Percentiles rank a stretch among this genome's conserved stretches.
phyloP scores from a whole-genome alignment of 257 asterid species.

The Haberlea rhodopensis region DNA sequence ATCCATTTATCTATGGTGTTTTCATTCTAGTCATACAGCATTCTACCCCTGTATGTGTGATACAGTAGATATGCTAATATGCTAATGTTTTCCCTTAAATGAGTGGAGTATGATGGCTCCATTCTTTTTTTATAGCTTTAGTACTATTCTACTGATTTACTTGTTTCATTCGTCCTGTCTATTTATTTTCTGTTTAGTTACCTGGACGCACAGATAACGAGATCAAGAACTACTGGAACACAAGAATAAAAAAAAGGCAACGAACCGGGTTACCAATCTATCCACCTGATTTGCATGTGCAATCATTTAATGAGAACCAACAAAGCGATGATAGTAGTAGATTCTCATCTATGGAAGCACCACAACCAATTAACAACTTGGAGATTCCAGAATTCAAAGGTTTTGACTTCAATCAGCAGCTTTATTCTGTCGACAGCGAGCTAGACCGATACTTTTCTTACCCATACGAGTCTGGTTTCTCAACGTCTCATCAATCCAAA shows the following conservation, averaged over 20 bases:
- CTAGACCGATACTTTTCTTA: conserved; percentile 28
- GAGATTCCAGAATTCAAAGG: conserved; percentile 48
- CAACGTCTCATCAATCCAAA: conserved; percentile 40
- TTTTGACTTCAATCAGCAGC: conserved; percentile 31
- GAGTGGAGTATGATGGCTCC: neutral
- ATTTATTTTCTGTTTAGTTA: conserved; percentile 28
- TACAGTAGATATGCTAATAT: neutral
- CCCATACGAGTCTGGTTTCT: conserved; percentile 23
- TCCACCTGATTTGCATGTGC: conserved; percentile 42
- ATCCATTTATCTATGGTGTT: neutral
- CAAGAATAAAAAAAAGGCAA: conserved; percentile 53
- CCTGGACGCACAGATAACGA: conserved; percentile 71
- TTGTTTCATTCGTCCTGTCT: neutral
- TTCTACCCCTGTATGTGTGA: neutral
- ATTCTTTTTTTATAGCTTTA: neutral
- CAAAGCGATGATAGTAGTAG: conserved; percentile 27
- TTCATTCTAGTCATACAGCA: conserved; percentile 1
- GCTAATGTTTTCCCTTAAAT: neutral
- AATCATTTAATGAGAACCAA: conserved; percentile 30
- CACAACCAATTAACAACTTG: conserved; percentile 25
- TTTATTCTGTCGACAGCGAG: conserved; percentile 31
- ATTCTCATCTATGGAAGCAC: conserved; percentile 30
- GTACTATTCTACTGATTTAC: conserved; percentile 4
- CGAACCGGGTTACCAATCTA: conserved; percentile 60
- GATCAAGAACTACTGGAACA: conserved; percentile 66